Evolutionary conservation across 192 early-diverging fungal genomes (phyloP).

Genomic region (Gryganskiella cystojenkinii): DNA sequence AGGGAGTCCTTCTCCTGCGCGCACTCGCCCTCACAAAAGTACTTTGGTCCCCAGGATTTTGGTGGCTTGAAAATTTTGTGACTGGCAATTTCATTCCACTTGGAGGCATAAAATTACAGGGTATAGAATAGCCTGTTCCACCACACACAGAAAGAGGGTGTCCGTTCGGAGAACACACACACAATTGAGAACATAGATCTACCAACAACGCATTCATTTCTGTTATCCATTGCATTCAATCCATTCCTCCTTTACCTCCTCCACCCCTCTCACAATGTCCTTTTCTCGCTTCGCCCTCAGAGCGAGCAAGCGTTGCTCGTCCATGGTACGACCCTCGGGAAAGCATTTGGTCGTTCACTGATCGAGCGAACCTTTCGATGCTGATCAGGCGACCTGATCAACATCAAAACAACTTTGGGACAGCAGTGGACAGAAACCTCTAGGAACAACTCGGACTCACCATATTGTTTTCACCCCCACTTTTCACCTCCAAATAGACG

Average conservation of each 20-base stretch:
- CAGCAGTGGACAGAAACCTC: neutral
- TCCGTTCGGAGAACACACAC: conserved; percentile 1
- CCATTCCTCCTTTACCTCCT: neutral
- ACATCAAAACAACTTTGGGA: neutral
- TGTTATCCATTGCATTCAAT: neutral
- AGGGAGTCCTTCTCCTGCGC: conserved; percentile 27
- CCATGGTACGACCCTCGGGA: conserved; percentile 13
- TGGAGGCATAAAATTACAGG: neutral
- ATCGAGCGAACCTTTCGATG: neutral
- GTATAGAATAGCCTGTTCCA: conserved; percentile 1
- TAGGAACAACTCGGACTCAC: neutral
- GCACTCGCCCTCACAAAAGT: neutral
- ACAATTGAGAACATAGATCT: neutral
- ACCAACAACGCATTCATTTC: neutral
- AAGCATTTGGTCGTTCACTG: too few relatives aligned
- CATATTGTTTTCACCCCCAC: neutral
- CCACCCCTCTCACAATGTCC: conserved; percentile 12
- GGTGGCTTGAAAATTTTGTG: neutral
- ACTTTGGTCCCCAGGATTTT: neutral
- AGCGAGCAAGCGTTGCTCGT: conserved; percentile 24
- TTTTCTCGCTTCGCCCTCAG: conserved; percentile 32
- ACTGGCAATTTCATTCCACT: too few relatives aligned
- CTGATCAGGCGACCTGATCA: conserved; percentile 11
- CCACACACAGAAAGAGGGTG: neutral
- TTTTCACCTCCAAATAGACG: conserved; percentile 27